Percentiles rank a stretch among this genome's conserved stretches.
Evolutionary conservation across 2,329 filamentous ascomycete species (phyloP).

Genomic region (Cytospora piceae): DNA sequence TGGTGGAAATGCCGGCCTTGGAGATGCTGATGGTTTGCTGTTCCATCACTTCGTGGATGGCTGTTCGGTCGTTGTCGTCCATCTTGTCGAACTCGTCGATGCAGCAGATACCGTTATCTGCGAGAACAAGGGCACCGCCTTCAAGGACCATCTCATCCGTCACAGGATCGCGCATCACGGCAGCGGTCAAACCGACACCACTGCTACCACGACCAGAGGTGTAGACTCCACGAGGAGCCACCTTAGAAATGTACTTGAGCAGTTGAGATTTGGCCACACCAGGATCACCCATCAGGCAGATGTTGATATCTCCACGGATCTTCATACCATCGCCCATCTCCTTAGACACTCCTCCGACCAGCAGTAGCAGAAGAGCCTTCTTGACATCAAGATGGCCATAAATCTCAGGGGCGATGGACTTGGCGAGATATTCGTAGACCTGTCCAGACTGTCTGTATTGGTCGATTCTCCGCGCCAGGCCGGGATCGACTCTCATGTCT

Average conservation of each 20-base stretch:
- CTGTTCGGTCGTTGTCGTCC: conserved; percentile 81
- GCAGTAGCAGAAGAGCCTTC: conserved; percentile 91
- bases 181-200: conserved; percentile 80
- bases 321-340: conserved; percentile 98
- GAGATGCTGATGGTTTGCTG: conserved; percentile 86
- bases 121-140: conserved; percentile 77
- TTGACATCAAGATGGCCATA: conserved; percentile 97
- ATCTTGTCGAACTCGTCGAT: conserved; percentile 91
- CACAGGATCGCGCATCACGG: conserved; percentile 82
- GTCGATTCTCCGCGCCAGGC: conserved; percentile 81
- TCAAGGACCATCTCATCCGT: conserved; percentile 86
- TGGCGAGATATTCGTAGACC: conserved; percentile 92
- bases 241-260: conserved; percentile 97
- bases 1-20: conserved; percentile 72
- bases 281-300: conserved; percentile 98
- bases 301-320: conserved; percentile 98
- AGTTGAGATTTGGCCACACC: conserved; percentile 99
- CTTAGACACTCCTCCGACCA: conserved; percentile 96
- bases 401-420: conserved; percentile 96
- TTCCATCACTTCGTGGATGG: conserved; percentile 88
- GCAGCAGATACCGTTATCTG: conserved; percentile 83
- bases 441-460: conserved; percentile 83
- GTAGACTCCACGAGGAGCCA: conserved; percentile 89
- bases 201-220: conserved; percentile 81
- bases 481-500: conserved; percentile 81